These are phyloP conservation scores for Arthromyces matolae DNA, from an alignment of 768 basidiomycete species.

Conservation along the genomic window DNA sequence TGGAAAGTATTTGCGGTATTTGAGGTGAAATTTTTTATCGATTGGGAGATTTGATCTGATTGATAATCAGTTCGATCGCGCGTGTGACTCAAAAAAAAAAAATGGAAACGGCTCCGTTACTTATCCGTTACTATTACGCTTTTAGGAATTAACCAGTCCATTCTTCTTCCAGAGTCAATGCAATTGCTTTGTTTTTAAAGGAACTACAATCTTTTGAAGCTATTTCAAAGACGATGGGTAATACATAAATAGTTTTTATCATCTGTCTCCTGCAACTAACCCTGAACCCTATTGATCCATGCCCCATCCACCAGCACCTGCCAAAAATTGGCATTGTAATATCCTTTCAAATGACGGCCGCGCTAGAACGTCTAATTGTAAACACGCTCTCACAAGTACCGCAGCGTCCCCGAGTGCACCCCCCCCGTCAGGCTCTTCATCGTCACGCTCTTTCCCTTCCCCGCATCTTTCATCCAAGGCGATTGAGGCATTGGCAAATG, in stretches of 20 bases:
- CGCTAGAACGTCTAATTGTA: slow-evolving; percentile 71
- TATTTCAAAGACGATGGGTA: slow-evolving; percentile 2
- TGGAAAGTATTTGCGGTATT: slow-evolving; percentile 50
- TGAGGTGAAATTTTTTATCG: slow-evolving; percentile 57
- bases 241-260: slow-evolving; percentile 12
- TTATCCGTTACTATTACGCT: too few relatives aligned
- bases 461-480: slow-evolving; percentile 76
- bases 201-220: neutral
- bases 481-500: slow-evolving; percentile 73
- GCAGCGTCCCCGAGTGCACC: slow-evolving; percentile 83
- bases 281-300: slow-evolving; percentile 23
- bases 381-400: slow-evolving; percentile 77
- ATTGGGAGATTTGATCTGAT: slow-evolving; percentile 54
- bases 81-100: slow-evolving; percentile 41
- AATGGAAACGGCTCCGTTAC: slow-evolving; percentile 25
- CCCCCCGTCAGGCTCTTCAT: slow-evolving; percentile 79
- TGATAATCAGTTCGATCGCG: slow-evolving; percentile 48
- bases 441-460: slow-evolving; percentile 68
- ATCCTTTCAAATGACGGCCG: slow-evolving; percentile 87
- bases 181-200: too few relatives aligned
- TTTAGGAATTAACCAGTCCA: slow-evolving; percentile 1
- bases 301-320: slow-evolving; percentile 74
- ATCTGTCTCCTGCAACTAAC: slow-evolving; percentile 6
- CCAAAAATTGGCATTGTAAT: slow-evolving; percentile 75
- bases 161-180: too few relatives aligned